Evolutionary conservation across 2,329 filamentous ascomycete species (phyloP).

Genomic region (Parastagonospora avenae): DNA sequence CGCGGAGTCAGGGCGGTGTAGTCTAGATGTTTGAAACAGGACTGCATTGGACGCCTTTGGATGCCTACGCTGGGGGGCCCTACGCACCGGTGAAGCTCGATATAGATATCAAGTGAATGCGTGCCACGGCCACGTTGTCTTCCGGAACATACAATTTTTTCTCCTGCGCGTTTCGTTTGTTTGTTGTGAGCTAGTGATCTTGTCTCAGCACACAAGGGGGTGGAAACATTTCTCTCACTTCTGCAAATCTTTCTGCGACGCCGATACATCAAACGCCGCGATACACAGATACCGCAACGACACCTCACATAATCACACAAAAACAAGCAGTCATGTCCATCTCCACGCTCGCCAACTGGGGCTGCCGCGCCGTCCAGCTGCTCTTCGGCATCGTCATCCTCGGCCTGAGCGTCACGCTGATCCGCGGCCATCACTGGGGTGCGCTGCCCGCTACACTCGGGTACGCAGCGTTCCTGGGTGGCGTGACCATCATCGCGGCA

Average conservation of each 20-base stretch:
- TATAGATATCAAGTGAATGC: no score
- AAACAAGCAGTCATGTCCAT: slow-evolving; percentile 1
- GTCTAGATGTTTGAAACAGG: no score
- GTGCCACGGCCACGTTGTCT: no score
- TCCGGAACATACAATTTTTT: no score
- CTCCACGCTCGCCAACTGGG: slow-evolving; percentile 12
- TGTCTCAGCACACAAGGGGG: no score
- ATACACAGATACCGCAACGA: not conserved
- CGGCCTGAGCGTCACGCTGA: slow-evolving; percentile 23
- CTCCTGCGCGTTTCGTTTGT: no score
- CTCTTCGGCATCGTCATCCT: slow-evolving; percentile 28
- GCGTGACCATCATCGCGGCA: slow-evolving; percentile 18
- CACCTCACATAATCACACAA: not conserved
- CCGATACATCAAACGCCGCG: not conserved
- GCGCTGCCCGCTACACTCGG: slow-evolving; percentile 10
- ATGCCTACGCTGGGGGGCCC: no score
- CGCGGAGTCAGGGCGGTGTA: no score
- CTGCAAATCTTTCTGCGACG: not conserved
- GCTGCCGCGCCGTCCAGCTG: slow-evolving; percentile 22
- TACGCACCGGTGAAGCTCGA: no score
- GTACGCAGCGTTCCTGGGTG: slow-evolving; percentile 24
- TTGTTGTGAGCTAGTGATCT: no score
- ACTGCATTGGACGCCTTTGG: no score
- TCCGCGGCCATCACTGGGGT: slow-evolving; percentile 20
- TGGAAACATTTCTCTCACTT: no score